Percentiles rank a stretch among this genome's conserved stretches.
Evolutionary conservation across 371 early-diverging fungal species (phyloP).

Genomic region (Rhizomucor pusillus): DNA sequence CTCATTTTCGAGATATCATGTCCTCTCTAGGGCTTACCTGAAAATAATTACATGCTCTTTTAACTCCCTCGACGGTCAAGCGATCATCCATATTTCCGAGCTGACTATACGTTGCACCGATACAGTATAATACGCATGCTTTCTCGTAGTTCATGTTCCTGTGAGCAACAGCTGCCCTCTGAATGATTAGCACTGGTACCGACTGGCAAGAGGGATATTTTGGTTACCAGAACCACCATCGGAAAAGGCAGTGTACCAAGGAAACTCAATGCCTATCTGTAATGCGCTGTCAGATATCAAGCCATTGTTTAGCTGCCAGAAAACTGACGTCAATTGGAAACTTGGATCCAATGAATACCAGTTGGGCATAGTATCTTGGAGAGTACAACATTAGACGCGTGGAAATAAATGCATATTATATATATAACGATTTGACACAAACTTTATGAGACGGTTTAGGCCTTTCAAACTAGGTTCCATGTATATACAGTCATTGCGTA

Average conservation of each 20-base stretch:
- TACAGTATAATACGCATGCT: constrained; percentile 79
- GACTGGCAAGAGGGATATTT: neutral
- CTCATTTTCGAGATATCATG: neutral
- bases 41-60: constrained; percentile 72
- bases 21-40: constrained; percentile 49
- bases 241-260: constrained; percentile 51
- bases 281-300: neutral
- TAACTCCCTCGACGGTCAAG: constrained; percentile 67
- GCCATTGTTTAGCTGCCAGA: neutral
- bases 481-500: constrained; percentile 71
- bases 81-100: constrained; percentile 67
- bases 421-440: constrained; percentile 12
- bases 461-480: constrained; percentile 70
- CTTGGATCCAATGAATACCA: constrained; percentile 73
- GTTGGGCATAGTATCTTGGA: constrained; percentile 78
- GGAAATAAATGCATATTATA: neutral
- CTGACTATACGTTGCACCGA: constrained; percentile 80
- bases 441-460: constrained; percentile 68
- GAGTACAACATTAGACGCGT: neutral
- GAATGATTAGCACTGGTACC: neutral
- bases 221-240: neutral
- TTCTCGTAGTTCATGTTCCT: constrained; percentile 80
- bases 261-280: constrained; percentile 67
- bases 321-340: constrained; percentile 79
- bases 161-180: constrained; percentile 27